phyloP scores from a whole-genome alignment of 1,284 basidiomycete genomes.

The Puccinia horiana region DNA sequence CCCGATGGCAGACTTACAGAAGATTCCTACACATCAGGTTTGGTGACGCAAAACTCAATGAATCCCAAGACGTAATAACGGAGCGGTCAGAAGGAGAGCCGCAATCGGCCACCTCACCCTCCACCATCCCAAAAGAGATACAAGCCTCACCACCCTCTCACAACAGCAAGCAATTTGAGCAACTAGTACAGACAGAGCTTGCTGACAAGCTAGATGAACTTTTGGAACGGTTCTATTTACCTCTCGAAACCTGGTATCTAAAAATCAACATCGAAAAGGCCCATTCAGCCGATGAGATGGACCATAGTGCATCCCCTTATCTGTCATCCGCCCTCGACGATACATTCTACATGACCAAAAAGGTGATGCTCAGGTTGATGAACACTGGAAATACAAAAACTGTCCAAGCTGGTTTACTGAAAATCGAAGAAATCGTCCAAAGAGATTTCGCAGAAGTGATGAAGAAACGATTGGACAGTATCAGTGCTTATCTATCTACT shows the following conservation, averaged over 20 bases:
- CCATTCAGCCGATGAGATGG: constrained; percentile 36
- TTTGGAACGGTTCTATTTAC: constrained; percentile 23
- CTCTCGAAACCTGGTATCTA: constrained; percentile 34
- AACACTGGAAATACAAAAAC: constrained; percentile 70
- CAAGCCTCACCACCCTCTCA: background rate
- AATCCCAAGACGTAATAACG: background rate
- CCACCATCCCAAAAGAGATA: background rate
- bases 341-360: constrained; percentile 87
- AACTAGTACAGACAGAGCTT: constrained; percentile 31
- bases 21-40: constrained; percentile 79
- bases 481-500: constrained; percentile 59
- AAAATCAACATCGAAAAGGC: constrained; percentile 45
- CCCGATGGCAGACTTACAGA: constrained; percentile 86
- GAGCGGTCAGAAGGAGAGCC: background rate
- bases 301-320: constrained; percentile 61
- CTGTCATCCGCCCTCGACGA: constrained; percentile 75
- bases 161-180: background rate
- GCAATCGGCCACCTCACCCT: background rate
- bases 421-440: constrained; percentile 73
- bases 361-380: constrained; percentile 72
- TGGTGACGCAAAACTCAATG: background rate
- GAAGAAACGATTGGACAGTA: constrained; percentile 72
- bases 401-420: constrained; percentile 67
- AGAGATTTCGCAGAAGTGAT: constrained; percentile 75
- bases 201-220: background rate